phyloP scores from a whole-genome alignment of 495 filamentous ascomycete species.

The Neurospora sp. region DNA sequence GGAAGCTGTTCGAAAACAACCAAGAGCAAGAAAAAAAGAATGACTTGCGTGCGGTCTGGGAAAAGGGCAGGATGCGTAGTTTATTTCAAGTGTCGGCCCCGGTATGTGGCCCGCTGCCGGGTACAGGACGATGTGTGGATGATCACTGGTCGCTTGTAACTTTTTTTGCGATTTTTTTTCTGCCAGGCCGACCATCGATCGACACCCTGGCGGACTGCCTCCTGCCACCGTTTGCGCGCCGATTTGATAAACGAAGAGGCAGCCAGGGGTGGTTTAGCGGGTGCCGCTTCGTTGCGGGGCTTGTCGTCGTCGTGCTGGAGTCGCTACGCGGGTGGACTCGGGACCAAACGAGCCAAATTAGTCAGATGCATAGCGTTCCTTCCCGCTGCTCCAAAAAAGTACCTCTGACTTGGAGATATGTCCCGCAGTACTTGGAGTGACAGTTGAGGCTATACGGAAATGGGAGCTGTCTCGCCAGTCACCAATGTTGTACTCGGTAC shows the following conservation, averaged over 20 bases:
- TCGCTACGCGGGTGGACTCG: conserved; percentile 14
- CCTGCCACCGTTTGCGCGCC: neutral
- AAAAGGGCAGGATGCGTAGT: neutral
- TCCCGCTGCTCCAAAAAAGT: neutral
- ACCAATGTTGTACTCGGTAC: neutral
- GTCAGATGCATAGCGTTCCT: conserved; percentile 5
- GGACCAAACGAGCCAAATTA: conserved; percentile 5
- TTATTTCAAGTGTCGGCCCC: neutral
- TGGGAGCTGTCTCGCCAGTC: neutral
- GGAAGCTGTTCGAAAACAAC: conserved; percentile 3
- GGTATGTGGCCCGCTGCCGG: neutral
- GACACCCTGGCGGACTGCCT: neutral
- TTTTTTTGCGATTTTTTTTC: neutral
- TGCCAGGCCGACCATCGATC: neutral
- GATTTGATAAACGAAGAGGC: neutral
- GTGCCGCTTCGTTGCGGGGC: conserved; percentile 2
- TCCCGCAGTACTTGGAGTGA: neutral
- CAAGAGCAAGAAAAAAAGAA: conserved; percentile 10
- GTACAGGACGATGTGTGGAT: neutral
- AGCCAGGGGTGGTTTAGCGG: neutral
- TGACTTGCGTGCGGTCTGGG: neutral
- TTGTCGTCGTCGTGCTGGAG: neutral
- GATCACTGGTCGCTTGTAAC: neutral
- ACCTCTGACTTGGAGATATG: neutral
- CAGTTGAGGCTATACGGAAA: neutral